Evolutionary conservation across 2,329 filamentous ascomycete species (phyloP).

Genomic region (Lachnellula arida): DNA sequence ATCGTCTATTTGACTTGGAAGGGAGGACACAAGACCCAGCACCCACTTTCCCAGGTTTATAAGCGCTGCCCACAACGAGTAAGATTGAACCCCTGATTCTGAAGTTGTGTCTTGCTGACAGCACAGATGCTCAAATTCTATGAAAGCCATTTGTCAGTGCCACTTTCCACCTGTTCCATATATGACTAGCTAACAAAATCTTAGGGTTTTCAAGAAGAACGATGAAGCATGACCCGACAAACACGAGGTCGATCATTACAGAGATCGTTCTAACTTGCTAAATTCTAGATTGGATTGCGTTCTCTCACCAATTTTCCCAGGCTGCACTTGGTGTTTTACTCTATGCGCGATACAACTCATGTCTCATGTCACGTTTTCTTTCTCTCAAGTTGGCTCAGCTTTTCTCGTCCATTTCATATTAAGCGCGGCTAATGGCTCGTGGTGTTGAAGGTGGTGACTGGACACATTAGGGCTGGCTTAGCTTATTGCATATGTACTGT

Average conservation of each 20-base stretch:
- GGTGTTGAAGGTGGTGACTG: neutral
- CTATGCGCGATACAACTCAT: neutral
- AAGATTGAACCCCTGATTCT: conserved; percentile 15
- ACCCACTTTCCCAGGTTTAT: conserved; percentile 63
- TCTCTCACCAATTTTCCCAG: neutral
- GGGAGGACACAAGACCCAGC: conserved; percentile 68
- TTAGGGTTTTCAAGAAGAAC: conserved; percentile 24
- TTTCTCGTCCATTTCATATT: neutral
- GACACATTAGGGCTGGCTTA: neutral
- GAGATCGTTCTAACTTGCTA: neutral
- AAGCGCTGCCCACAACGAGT: conserved; percentile 76
- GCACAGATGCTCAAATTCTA: conserved; percentile 45
- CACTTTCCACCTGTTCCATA: neutral
- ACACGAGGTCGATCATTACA: neutral
- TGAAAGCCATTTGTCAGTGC: conserved; percentile 41
- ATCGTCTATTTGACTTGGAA: conserved; percentile 71
- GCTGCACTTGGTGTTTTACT: neutral
- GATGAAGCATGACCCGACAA: neutral
- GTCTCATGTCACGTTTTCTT: neutral
- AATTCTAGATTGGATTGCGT: neutral
- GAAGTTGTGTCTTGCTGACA: conserved; percentile 7
- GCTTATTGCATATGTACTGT: neutral
- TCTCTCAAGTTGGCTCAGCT: neutral
- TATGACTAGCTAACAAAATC: conserved; percentile 8
- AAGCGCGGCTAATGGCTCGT: neutral